Base-by-base conservation (phyloP, 2,329 filamentous ascomycete genomes). In the Nemania bipapillata region DNA sequence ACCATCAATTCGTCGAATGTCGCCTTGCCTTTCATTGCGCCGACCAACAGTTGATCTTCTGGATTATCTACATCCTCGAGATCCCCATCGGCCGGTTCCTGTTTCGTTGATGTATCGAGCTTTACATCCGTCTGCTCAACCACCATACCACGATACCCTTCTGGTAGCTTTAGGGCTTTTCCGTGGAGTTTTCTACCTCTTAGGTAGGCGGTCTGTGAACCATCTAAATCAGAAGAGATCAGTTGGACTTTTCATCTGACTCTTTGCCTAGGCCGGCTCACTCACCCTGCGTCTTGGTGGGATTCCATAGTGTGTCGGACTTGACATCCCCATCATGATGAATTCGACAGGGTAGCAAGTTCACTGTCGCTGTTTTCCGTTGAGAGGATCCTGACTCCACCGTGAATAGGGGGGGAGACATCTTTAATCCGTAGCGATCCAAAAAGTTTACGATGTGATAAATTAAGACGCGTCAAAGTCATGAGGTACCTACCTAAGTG, bases 291-390 rank as follows among this genome's bases (percentile, higher is more conserved):
- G 71, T 83, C 28, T 80, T 77, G 32, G 77, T 80, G 0, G 92
- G 91, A 5, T 82, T 84, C 93, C 94, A 97, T 77, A 92, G 93
- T 50, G 89, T 83, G 24, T 86, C 80, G 4, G 86, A 82, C 1
- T 89, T 86, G 62, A 95, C 83, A 0, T 89, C 84, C 0, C 94
- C 94, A 74, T 92, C 88, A 79, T 96, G 91, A 74, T 94, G 86
- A 76, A 97, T 88, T 63, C 89, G 87, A 75, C 92, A 96, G 3
- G 94, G 94, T 15, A 97, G 85, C 22, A 97, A 82, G 76, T 97
- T 72, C 1, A 78, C 68, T 20, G 73, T 69, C 5, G 74, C 72
- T 15, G 73, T 77, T 30, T 72, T 63, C 49, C 70, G 30, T 28
- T 60, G 59, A 6, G 67, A 61, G 8, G 64, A 60, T 15, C 69